phyloP scores from a whole-genome alignment of 768 basidiomycete species.

The Lactifluus pinguis region DNA sequence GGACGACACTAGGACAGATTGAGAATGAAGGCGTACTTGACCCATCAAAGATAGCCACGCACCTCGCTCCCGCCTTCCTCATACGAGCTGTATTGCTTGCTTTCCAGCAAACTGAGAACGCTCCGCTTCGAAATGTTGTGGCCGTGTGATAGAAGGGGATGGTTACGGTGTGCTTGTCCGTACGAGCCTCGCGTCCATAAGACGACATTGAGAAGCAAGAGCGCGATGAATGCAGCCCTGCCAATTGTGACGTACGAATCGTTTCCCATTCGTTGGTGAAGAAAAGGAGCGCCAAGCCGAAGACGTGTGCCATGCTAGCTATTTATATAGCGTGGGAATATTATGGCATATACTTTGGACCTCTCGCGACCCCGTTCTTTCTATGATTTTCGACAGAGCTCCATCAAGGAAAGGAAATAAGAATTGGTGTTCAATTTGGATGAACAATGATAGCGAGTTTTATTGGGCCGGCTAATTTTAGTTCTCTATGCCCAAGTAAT shows the following conservation, averaged over 20 bases:
- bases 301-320: background rate
- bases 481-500: background rate
- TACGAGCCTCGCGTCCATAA: conserved; percentile 48
- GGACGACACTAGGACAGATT: conserved; percentile 51
- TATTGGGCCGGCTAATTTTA: no score
- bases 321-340: background rate
- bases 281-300: no score
- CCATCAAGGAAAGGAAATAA: background rate
- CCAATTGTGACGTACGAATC: conserved; percentile 30
- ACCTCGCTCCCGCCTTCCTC: conserved; percentile 3
- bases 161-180: conserved; percentile 18
- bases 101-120: background rate
- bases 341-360: background rate
- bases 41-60: conserved; percentile 3
- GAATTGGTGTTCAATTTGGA: background rate
- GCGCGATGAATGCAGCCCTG: conserved; percentile 42
- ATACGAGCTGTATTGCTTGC: background rate
- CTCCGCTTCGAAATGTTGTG: background rate
- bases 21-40: background rate
- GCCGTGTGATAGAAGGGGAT: background rate
- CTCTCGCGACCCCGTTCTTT: background rate
- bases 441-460: no score
- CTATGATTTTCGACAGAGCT: background rate
- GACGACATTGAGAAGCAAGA: conserved; percentile 48
- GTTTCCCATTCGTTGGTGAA: conserved; percentile 21